Conservation (phyloP, 345 rosid genomes). For the Salix arbutifolia region DNA sequence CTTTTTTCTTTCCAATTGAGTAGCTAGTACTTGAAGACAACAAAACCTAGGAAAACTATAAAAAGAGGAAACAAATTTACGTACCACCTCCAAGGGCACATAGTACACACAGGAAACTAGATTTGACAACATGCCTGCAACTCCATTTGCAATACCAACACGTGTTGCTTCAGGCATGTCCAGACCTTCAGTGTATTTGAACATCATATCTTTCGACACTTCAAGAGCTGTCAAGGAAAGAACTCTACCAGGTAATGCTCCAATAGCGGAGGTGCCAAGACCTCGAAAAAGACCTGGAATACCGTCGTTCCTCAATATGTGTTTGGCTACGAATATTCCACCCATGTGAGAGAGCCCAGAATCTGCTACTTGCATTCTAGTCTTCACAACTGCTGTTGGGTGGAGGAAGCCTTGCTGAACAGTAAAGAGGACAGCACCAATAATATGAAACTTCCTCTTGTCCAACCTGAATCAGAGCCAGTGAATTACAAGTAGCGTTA, state of each 20-base stretch:
- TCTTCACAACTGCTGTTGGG: conserved; percentile 58
- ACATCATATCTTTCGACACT: conserved; percentile 49
- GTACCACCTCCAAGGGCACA: conserved; percentile 70
- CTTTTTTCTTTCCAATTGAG: neutral
- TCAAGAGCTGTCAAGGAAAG: conserved; percentile 59
- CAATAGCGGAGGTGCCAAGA: conserved; percentile 54
- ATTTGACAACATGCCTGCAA: conserved; percentile 61
- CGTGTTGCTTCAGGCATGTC: conserved; percentile 52
- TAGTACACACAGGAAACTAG: conserved; percentile 51
- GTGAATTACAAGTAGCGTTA: neutral
- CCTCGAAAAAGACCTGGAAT: conserved; percentile 51
- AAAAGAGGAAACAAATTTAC: conserved; percentile 22
- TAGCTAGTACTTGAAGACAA: neutral
- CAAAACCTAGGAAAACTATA: neutral
- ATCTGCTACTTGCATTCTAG: conserved; percentile 56
- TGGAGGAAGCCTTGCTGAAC: conserved; percentile 52
- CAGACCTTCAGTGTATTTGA: conserved; percentile 36
- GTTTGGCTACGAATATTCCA: conserved; percentile 36
- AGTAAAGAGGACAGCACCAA: conserved; percentile 57
- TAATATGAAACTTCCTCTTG: conserved; percentile 55
- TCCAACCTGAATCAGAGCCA: conserved; percentile 36
- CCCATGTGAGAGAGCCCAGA: conserved; percentile 37
- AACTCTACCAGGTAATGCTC: conserved; percentile 56
- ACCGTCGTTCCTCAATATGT: conserved; percentile 43
- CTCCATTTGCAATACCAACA: conserved; percentile 57